Evolutionary conservation across 2,329 filamentous ascomycete species (phyloP).

Genomic region (Trichoderma sp.): DNA sequence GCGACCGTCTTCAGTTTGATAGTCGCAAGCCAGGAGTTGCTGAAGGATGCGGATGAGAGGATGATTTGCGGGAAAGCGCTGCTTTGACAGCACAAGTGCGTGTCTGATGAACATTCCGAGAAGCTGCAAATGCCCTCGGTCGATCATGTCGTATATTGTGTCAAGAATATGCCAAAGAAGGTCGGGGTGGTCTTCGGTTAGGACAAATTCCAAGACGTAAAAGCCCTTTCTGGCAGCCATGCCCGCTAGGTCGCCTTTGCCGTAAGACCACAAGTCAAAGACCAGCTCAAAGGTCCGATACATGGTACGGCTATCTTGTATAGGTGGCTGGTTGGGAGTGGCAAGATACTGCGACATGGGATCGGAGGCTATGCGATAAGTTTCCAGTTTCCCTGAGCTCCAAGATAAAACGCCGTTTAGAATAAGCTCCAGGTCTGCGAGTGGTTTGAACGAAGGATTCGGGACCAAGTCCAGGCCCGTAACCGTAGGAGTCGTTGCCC

Average conservation of each 20-base stretch:
- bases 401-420: slow-evolving; percentile 43
- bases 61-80: slow-evolving; percentile 40
- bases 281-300: slow-evolving; percentile 46
- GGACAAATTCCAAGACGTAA: slow-evolving; percentile 43
- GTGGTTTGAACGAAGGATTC: slow-evolving; percentile 35
- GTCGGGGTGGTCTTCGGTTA: slow-evolving; percentile 45
- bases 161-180: slow-evolving; percentile 46
- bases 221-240: slow-evolving; percentile 45
- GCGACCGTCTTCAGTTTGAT: slow-evolving; percentile 39
- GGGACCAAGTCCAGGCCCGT: slow-evolving; percentile 33
- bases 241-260: slow-evolving; percentile 43
- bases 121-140: slow-evolving; percentile 42
- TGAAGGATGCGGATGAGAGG: slow-evolving; percentile 42
- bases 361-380: slow-evolving; percentile 36
- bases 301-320: slow-evolving; percentile 47
- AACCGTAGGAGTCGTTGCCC: neutral
- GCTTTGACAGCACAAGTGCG: slow-evolving; percentile 37
- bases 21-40: slow-evolving; percentile 41
- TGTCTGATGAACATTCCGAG: slow-evolving; percentile 43
- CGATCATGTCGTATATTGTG: slow-evolving; percentile 46
- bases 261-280: slow-evolving; percentile 45
- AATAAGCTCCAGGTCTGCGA: slow-evolving; percentile 40
- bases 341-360: slow-evolving; percentile 45
- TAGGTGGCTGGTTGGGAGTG: slow-evolving; percentile 42
- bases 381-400: slow-evolving; percentile 43